phyloP scores from a whole-genome alignment of 75 land plant species.

The Ceratopteris richardii region DNA sequence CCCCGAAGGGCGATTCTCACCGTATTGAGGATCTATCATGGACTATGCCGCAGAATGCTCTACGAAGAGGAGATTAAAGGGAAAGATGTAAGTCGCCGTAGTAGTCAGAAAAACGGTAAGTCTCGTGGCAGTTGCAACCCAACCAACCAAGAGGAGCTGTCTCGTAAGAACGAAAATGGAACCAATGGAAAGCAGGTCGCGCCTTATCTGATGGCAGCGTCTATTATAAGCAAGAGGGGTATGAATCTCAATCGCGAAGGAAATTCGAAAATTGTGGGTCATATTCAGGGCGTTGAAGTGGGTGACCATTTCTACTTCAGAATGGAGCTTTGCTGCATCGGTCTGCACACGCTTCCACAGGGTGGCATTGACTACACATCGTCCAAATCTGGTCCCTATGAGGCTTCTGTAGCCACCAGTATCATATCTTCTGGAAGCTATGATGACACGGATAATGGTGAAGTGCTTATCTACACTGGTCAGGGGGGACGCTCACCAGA shows the following conservation, averaged over 20 bases:
- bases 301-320: slow-evolving; percentile 15
- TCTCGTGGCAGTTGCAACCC: no score
- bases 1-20: no score
- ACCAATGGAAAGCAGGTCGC: no score
- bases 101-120: no score
- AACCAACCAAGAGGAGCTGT: no score
- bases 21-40: no score
- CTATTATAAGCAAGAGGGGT: no score
- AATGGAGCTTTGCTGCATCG: slow-evolving; percentile 8
- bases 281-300: slow-evolving; percentile 15
- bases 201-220: no score
- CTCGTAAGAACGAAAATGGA: no score
- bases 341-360: slow-evolving; percentile 7
- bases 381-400: not conserved
- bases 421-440: slow-evolving; percentile 17
- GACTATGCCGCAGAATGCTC: no score
- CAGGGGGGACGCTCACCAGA: slow-evolving; percentile 16
- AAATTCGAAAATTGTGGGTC: slow-evolving; percentile 5
- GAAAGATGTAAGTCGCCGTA: no score
- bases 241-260: not conserved
- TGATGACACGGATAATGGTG: slow-evolving; percentile 10
- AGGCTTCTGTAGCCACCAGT: slow-evolving; percentile 1
- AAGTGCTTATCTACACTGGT: slow-evolving; percentile 22
- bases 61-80: no score
- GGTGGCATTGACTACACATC: slow-evolving; percentile 2